phyloP scores from a whole-genome alignment of 1,284 basidiomycete genomes.

The Neotropicomus parvogracilis region DNA sequence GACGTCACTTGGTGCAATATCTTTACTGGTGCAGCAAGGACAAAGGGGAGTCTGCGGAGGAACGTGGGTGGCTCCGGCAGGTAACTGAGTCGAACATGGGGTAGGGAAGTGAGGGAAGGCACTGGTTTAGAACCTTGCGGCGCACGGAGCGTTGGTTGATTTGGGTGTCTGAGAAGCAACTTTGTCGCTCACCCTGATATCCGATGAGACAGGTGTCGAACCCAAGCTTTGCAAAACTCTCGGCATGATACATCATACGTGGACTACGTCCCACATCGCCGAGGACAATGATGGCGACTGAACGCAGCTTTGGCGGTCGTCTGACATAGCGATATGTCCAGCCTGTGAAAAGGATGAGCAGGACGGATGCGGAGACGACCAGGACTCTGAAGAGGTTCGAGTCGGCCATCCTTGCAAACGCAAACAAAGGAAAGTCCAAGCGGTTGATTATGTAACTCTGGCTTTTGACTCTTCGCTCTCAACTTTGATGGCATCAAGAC shows the following conservation, averaged over 20 bases:
- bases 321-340: slow-evolving; percentile 20
- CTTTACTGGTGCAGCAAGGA: slow-evolving; percentile 79
- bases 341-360: slow-evolving; percentile 20
- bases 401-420: too few relatives aligned
- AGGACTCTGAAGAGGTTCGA: slow-evolving; percentile 1
- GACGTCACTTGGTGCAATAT: slow-evolving; percentile 65
- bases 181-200: slow-evolving; percentile 63
- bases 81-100: slow-evolving; percentile 63
- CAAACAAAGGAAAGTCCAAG: too few relatives aligned
- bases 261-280: slow-evolving; percentile 96
- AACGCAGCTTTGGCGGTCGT: slow-evolving; percentile 48
- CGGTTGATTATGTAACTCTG: slow-evolving; percentile 22
- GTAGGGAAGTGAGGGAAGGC: slow-evolving; percentile 60
- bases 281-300: slow-evolving; percentile 86
- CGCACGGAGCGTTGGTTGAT: not conserved
- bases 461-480: not conserved
- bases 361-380: slow-evolving; percentile 7
- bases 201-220: slow-evolving; percentile 85
- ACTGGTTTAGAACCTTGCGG: slow-evolving; percentile 70
- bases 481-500: slow-evolving; percentile 23
- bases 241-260: slow-evolving; percentile 98
- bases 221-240: slow-evolving; percentile 80
- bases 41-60: slow-evolving; percentile 64
- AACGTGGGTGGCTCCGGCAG: slow-evolving; percentile 62
- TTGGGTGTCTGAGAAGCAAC: not conserved